A percentile compares a stretch with the other conserved stretches of the same genome.
phyloP scores from a whole-genome alignment of 306 rosid species.

The Fragaria iinumae region DNA sequence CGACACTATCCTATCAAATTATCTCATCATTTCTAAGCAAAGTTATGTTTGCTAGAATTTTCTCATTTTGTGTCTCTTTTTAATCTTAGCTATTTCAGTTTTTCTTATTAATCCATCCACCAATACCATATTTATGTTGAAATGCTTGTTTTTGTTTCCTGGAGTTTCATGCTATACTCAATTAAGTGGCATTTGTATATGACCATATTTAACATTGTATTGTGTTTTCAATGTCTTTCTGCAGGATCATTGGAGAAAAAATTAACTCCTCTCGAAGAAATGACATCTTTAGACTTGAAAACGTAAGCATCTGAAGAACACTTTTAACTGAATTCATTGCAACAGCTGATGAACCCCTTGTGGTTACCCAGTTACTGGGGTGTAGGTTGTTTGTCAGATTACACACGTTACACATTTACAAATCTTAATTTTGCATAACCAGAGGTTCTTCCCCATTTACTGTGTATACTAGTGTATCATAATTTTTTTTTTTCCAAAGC shows the following conservation, averaged over 20 bases:
- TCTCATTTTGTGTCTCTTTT: neutral
- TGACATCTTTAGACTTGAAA: constrained; percentile 83
- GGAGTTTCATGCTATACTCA: constrained; percentile 7
- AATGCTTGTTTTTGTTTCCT: constrained; percentile 16
- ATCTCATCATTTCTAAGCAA: neutral
- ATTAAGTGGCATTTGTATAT: constrained; percentile 1
- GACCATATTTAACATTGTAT: constrained; percentile 9
- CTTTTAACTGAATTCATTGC: neutral
- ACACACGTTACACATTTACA: neutral
- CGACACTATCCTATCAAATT: neutral
- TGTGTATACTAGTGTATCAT: neutral
- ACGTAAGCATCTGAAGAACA: constrained; percentile 54
- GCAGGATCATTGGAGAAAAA: constrained; percentile 74
- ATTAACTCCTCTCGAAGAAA: constrained; percentile 63
- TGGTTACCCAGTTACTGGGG: neutral
- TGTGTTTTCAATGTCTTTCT: constrained; percentile 20
- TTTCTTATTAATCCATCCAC: neutral
- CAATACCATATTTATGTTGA: neutral
- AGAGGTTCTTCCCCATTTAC: neutral
- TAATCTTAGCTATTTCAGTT: neutral
- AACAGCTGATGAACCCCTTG: neutral
- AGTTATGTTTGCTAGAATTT: neutral
- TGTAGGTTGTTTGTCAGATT: neutral
- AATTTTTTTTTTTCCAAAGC: neutral
- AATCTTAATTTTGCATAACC: neutral